A percentile compares a stretch with the other conserved stretches of the same genome.
Evolutionary conservation across 148 eudicot genomes (phyloP).

Genomic region (Dysphania ambrosioides): DNA sequence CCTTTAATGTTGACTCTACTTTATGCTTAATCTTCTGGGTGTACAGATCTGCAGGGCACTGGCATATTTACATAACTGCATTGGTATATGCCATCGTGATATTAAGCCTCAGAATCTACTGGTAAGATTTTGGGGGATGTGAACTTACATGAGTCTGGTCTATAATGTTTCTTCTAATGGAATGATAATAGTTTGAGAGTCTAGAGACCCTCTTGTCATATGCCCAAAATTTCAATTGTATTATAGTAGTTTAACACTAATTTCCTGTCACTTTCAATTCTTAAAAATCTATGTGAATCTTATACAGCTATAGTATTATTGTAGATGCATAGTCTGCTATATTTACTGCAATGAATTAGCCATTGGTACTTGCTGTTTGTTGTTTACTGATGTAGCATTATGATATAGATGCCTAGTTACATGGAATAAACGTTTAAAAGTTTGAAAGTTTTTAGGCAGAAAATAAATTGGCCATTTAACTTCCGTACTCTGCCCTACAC

Average conservation of each 20-base stretch:
- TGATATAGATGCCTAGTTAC: not conserved
- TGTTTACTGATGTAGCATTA: not conserved
- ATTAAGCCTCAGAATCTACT: conserved; percentile 93
- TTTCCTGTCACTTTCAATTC: not conserved
- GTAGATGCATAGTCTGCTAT: not conserved
- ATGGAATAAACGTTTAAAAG: not conserved
- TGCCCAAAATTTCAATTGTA: not conserved
- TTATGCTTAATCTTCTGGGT: conserved; percentile 18
- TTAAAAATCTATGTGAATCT: conserved; percentile 2
- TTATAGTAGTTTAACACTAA: not conserved
- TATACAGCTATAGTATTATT: not conserved
- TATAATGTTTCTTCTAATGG: not conserved
- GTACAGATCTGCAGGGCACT: conserved; percentile 91
- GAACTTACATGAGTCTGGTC: conserved; percentile 13
- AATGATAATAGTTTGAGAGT: not conserved
- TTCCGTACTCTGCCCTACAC: not conserved
- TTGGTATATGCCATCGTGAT: conserved; percentile 94
- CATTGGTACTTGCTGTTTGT: conserved; percentile 1
- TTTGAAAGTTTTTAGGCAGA: not conserved
- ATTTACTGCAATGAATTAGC: not conserved
- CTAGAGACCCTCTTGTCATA: not conserved
- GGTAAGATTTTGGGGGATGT: conserved; percentile 40
- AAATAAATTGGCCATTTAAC: not conserved
- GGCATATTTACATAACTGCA: conserved; percentile 77
- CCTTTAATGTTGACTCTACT: not conserved